These are phyloP conservation scores for Tolypocladium sp. DNA, from an alignment of 2,329 filamentous ascomycete species.

Conservation along the genomic window DNA sequence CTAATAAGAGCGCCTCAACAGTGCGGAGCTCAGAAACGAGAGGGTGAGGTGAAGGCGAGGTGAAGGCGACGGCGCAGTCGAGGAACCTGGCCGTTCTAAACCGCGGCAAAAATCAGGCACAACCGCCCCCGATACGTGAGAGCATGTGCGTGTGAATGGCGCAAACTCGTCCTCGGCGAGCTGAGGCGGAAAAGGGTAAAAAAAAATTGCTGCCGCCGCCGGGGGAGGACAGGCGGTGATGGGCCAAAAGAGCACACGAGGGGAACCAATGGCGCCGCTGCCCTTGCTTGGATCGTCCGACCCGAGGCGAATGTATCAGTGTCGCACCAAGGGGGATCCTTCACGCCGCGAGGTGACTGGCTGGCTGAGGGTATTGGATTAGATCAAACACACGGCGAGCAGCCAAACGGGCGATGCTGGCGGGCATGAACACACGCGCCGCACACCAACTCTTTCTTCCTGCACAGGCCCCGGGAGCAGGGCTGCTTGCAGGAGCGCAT, in stretches of 20 bases:
- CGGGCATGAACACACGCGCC: neutral
- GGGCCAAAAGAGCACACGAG: neutral
- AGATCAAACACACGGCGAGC: neutral
- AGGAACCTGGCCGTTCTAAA: neutral
- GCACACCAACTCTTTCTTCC: neutral
- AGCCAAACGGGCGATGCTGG: neutral
- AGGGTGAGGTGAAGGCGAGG: neutral
- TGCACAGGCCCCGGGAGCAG: neutral
- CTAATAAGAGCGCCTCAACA: neutral
- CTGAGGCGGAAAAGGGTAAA: neutral
- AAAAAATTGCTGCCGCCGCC: neutral
- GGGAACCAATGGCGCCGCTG: constrained; percentile 7
- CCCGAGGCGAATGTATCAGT: constrained; percentile 3
- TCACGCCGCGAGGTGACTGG: neutral
- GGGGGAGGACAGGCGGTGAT: constrained; percentile 6
- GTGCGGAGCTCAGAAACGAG: too few relatives aligned
- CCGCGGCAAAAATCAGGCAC: neutral
- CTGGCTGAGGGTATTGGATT: neutral
- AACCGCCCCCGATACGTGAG: neutral
- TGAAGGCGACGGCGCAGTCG: neutral
- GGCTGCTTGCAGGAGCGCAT: neutral
- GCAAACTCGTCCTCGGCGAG: neutral
- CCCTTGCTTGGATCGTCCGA: constrained; percentile 7
- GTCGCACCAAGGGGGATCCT: constrained; percentile 3
- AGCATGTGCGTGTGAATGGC: neutral